Evolutionary conservation across 441 rosid species (phyloP), one percentile per base, ranked within the genome.

Genomic region (Hura crepitans): DNA sequence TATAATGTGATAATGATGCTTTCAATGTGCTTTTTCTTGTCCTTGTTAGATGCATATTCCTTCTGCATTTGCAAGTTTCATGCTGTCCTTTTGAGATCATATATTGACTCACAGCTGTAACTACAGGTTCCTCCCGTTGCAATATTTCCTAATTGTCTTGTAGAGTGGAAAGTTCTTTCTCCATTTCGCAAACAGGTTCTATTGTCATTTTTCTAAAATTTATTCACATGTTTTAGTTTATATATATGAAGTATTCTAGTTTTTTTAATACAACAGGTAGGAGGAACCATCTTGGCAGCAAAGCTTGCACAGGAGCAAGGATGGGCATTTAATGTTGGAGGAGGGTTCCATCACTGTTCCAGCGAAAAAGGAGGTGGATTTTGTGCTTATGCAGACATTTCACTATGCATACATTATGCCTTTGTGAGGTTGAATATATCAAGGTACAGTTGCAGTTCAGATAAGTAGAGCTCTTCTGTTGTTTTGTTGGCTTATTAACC

Each of bases 311-410:
- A 75, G 73, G 94, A 94, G 74, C 89, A 77, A 71, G 96, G 97
- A 74, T 92, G 99, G 97, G 97, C 97, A 37, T 85, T 94, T 65
- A 94, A 94, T 76, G 77, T 94, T 7, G 99, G 99, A 61, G 97
- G 97, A 70, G 99, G 99, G 59, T 94, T 94, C 78, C 99, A 92
- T 86, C 99, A 94, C 75, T 94, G 99, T 78, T 86, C 84, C 67
- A 82, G 89, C 5, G 86, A 78, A 69, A 85, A 74, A 69, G 97
- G 99, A 77, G 91, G 96, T 27, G 97, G 99, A 61, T 94, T 94
- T 80, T 90, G 97, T 81, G 96, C 82, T 69, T 94, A 86, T 47
- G 99, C 97, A 42, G 99, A 94, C 80, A 92, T 94, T 69, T 83
- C 97, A 22, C 96, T 92, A 37, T 87, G 94, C 85, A 85, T 90